A percentile compares a stretch with the other conserved stretches of the same genome.
phyloP scores from a whole-genome alignment of 2,329 filamentous ascomycete genomes.

The Colletotrichum graminicola region DNA sequence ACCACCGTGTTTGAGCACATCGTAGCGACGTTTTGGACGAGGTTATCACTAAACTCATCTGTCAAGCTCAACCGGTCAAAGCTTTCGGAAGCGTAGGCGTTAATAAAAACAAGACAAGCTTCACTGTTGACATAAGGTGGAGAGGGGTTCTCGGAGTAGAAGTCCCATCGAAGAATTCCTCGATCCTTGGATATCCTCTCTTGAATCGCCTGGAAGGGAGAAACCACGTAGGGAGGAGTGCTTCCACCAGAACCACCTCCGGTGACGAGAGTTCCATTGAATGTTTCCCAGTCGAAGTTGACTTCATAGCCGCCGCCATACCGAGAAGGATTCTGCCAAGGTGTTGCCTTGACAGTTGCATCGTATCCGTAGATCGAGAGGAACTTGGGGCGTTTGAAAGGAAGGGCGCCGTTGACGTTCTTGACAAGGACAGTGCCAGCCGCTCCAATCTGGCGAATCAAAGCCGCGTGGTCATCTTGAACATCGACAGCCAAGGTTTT shows the following conservation, averaged over 20 bases:
- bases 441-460: constrained; percentile 51
- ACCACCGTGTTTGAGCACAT: constrained; percentile 74
- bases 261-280: constrained; percentile 60
- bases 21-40: constrained; percentile 69
- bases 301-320: constrained; percentile 59
- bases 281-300: constrained; percentile 50
- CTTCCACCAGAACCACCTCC: constrained; percentile 49
- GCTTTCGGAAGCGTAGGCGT: constrained; percentile 79
- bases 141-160: constrained; percentile 59
- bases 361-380: constrained; percentile 73
- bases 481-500: constrained; percentile 56
- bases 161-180: constrained; percentile 67
- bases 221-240: constrained; percentile 36
- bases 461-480: constrained; percentile 21
- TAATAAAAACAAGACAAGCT: constrained; percentile 77
- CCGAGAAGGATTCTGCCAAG: constrained; percentile 32
- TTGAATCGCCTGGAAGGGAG: constrained; percentile 67
- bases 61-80: constrained; percentile 71
- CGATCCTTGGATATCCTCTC: constrained; percentile 65
- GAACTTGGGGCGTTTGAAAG: constrained; percentile 66
- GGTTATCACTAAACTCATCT: constrained; percentile 73
- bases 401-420: constrained; percentile 73
- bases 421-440: constrained; percentile 82
- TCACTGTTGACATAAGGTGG: constrained; percentile 63
- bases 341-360: constrained; percentile 62